Percentiles rank a stretch among this genome's conserved stretches.
Conservation (phyloP, 2,329 filamentous ascomycete species). For the Hymenoscyphus scutula region DNA sequence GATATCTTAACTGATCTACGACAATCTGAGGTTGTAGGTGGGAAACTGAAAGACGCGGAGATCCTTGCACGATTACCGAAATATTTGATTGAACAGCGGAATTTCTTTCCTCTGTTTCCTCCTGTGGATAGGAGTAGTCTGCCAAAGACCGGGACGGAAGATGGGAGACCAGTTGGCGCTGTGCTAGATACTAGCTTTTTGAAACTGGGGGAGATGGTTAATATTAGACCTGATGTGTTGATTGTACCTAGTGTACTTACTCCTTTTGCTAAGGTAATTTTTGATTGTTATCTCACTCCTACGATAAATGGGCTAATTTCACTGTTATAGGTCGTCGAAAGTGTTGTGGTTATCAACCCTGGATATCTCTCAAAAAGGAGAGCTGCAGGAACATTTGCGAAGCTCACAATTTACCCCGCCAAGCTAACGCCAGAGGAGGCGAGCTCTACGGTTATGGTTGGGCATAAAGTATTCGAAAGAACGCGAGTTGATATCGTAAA, state of each 20-base stretch:
- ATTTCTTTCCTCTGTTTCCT: constrained; percentile 88
- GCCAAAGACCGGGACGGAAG: constrained; percentile 60
- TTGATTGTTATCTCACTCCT: background rate
- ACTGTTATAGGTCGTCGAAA: constrained; percentile 72
- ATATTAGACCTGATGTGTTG: constrained; percentile 79
- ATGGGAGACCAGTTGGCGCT: constrained; percentile 65
- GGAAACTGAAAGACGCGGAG: constrained; percentile 47
- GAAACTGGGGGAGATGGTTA: constrained; percentile 88
- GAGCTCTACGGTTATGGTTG: constrained; percentile 55
- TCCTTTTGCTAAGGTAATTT: constrained; percentile 78
- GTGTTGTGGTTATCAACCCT: constrained; percentile 86
- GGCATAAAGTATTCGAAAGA: constrained; percentile 76
- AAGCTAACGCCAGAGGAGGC: constrained; percentile 56
- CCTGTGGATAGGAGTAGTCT: constrained; percentile 67
- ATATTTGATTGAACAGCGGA: constrained; percentile 83
- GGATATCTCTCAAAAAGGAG: constrained; percentile 81
- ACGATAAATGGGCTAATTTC: constrained; percentile 9
- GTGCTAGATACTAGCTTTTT: constrained; percentile 81
- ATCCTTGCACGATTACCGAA: constrained; percentile 62
- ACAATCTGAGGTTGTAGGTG: constrained; percentile 66
- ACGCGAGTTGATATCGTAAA: constrained; percentile 83
- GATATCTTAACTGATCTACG: constrained; percentile 81
- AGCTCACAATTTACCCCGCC: constrained; percentile 71
- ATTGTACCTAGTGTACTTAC: constrained; percentile 79
- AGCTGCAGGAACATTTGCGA: constrained; percentile 81